Conservation (phyloP, 371 early-diverging fungal genomes). For the Mortierella sp. region DNA sequence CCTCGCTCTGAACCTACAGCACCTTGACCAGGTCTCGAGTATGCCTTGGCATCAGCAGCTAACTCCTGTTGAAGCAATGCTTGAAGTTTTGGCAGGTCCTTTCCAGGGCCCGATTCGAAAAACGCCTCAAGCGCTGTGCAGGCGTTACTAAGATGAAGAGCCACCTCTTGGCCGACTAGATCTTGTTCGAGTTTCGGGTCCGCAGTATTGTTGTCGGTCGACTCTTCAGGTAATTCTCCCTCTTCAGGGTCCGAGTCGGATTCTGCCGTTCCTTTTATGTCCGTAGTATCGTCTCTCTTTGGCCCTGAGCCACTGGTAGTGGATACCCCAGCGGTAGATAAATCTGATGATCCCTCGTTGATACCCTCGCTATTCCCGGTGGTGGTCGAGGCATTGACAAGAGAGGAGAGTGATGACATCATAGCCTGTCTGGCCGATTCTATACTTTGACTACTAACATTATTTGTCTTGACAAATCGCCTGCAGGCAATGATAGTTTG, state of each 20-base stretch:
- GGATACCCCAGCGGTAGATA: too few species aligned
- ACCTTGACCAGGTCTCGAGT: neutral
- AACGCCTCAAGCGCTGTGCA: slow-evolving; percentile 22
- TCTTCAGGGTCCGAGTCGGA: too few species aligned
- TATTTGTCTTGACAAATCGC: slow-evolving; percentile 18
- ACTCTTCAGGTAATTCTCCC: too few species aligned
- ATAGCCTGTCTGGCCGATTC: neutral
- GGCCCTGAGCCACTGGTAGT: neutral
- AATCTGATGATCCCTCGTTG: neutral
- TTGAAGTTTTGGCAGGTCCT: slow-evolving; percentile 28
- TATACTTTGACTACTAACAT: neutral
- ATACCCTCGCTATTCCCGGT: neutral
- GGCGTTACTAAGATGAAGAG: slow-evolving; percentile 19
- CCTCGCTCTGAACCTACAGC: slow-evolving; percentile 13
- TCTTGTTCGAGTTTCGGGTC: too few species aligned
- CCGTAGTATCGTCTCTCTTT: neutral
- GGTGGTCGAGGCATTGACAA: neutral
- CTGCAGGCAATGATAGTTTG: slow-evolving; percentile 31
- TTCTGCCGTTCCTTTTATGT: too few species aligned
- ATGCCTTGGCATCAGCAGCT: slow-evolving; percentile 28
- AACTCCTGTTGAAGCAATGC: slow-evolving; percentile 25
- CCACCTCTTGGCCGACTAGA: slow-evolving; percentile 2
- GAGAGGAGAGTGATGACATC: neutral
- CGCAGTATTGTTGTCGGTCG: too few species aligned
- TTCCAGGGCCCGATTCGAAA: slow-evolving; percentile 29